A percentile compares a stretch with the other conserved stretches of the same genome.
phyloP scores from a whole-genome alignment of 805 yeast genomes.

The Kuraishia piskuri region DNA sequence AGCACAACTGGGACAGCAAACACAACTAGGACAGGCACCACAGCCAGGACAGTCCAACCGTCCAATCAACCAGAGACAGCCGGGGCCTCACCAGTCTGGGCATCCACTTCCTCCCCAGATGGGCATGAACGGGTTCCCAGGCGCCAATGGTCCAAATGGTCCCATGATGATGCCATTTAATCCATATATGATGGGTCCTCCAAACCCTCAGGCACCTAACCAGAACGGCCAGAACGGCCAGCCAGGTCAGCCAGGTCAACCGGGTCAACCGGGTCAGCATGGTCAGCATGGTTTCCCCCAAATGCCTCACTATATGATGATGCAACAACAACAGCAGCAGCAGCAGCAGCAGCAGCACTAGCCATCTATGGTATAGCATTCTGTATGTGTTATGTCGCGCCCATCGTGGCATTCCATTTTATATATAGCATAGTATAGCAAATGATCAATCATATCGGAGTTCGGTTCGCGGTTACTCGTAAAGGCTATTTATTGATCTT shows the following conservation, averaged over 20 bases:
- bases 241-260: neutral
- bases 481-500: neutral
- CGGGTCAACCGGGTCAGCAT: neutral
- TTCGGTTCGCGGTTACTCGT: no score
- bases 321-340: slow-evolving; percentile 1
- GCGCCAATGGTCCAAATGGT: neutral
- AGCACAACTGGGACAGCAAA: neutral
- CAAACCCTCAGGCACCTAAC: neutral
- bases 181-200: neutral
- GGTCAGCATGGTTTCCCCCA: neutral
- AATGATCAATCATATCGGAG: no score
- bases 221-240: neutral
- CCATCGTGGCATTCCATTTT: no score
- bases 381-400: no score
- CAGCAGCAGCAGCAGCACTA: slow-evolving; percentile 3
- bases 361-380: neutral
- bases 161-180: neutral
- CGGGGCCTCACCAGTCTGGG: neutral
- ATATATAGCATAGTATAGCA: neutral
- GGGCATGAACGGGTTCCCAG: neutral
- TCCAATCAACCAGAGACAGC: neutral
- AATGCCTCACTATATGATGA: neutral
- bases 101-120: neutral
- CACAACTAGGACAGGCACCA: neutral
- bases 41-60: neutral